These are phyloP conservation scores for Fusarium temperatum DNA, from an alignment of 2,329 filamentous ascomycete species.

Conservation along the genomic window DNA sequence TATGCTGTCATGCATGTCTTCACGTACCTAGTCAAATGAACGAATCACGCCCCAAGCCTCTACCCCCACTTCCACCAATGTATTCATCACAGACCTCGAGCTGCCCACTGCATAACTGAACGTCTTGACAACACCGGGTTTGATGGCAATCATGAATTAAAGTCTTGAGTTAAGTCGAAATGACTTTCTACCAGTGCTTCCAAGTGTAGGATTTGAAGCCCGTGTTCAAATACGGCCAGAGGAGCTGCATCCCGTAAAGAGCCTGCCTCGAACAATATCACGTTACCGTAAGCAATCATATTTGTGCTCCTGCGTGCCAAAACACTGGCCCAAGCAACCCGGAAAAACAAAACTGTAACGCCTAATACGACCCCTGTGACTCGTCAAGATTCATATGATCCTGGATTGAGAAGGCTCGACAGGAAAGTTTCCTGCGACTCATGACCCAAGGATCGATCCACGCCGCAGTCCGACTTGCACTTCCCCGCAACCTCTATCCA, in stretches of 20 bases:
- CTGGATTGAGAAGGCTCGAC: background rate
- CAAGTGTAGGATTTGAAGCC: constrained; percentile 1
- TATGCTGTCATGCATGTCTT: background rate
- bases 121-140: background rate
- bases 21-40: constrained; percentile 5
- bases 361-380: constrained; percentile 27
- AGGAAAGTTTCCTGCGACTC: background rate
- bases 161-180: background rate
- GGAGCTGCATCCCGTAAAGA: constrained; percentile 7
- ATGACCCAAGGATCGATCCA: background rate
- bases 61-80: background rate
- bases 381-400: constrained; percentile 17
- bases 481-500: background rate
- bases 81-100: background rate
- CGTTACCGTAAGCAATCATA: background rate
- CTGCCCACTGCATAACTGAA: background rate
- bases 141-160: constrained; percentile 3
- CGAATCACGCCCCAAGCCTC: background rate
- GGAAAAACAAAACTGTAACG: constrained; percentile 38
- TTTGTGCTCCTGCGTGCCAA: constrained; percentile 26
- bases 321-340: constrained; percentile 31
- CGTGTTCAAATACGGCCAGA: constrained; percentile 13
- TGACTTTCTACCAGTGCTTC: background rate
- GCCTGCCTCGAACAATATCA: background rate
- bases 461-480: background rate